Evolutionary conservation across 768 basidiomycete genomes (phyloP), one percentile per base, ranked within the genome.

Genomic region (Pulveroboletus frians): DNA sequence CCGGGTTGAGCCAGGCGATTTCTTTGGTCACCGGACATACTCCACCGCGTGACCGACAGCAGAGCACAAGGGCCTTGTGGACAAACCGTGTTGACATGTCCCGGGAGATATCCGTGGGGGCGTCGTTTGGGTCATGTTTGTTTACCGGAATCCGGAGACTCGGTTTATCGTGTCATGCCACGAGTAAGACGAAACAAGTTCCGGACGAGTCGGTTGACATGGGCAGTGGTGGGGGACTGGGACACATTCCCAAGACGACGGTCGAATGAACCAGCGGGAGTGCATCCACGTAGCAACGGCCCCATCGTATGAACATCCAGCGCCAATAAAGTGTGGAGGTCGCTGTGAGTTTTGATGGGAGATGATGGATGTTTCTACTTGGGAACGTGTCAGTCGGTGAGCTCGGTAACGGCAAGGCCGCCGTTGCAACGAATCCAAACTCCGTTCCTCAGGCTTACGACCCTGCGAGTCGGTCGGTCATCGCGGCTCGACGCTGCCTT

Each of bases 211-310:
- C 42, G 17, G 27, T 17, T 9, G 51, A 39, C 42, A 43, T n/a
- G n/a, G n/a, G n/a, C n/a, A n/a, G n/a, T n/a, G n/a, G n/a, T n/a
- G n/a, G n/a, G n/a, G n/a, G n/a, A n/a, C n/a, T n/a, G n/a, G n/a
- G n/a, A n/a, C 40, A 39, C 42, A 38, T 34, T 10, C 41, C 57
- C 49, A 26, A 6, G 48, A 43, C 46, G 52, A 60, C 23, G 54
- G 56, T 52, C 58, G 51, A 58, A 34, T 37, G 14, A 29, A 5
- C 4, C 20, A 21, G n/a, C 31, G 38, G 23, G 31, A 34, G 32
- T 34, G 32, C 4, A 38, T 46, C 40, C 40, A 55, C 52, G 39
- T 49, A 32, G 21, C 27, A 36, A 47, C 17, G 29, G 10, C 21
- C 20, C 14, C 23, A 5, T 23, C 17, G 27, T 41, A 18, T 7